phyloP scores from a whole-genome alignment of 768 basidiomycete genomes.

The Tylopilus intermedius region DNA sequence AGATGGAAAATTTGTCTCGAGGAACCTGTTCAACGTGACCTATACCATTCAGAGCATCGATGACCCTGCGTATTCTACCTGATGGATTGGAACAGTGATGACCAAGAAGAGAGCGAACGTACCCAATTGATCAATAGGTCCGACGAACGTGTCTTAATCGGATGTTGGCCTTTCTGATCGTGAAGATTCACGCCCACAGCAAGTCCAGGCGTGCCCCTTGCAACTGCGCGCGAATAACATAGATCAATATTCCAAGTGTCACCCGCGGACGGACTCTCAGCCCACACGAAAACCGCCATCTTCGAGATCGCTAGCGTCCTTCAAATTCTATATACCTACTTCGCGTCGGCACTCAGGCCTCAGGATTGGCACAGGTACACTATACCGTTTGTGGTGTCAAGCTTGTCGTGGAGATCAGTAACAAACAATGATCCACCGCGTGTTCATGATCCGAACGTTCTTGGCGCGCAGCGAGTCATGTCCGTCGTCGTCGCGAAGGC shows the following conservation, averaged over 20 bases:
- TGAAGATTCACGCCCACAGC: too few relatives aligned
- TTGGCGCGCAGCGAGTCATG: not conserved
- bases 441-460: not conserved
- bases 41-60: conserved; percentile 38
- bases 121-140: too few relatives aligned
- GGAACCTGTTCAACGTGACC: conserved; percentile 38
- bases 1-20: conserved; percentile 43
- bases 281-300: not conserved
- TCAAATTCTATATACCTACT: too few relatives aligned
- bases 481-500: not conserved
- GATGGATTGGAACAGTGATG: not conserved
- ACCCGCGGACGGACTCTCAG: not conserved
- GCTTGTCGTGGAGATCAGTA: not conserved
- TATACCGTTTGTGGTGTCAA: too few relatives aligned
- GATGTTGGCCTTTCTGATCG: too few relatives aligned
- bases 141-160: too few relatives aligned
- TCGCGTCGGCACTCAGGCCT: too few relatives aligned
- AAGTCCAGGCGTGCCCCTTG: too few relatives aligned
- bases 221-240: not conserved
- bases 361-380: too few relatives aligned
- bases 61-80: conserved; percentile 28
- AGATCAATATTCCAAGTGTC: not conserved
- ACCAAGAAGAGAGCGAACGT: too few relatives aligned
- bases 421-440: not conserved
- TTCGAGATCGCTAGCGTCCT: too few relatives aligned